These are phyloP conservation scores for Penstemon barbatus DNA, from an alignment of 257 asterid genomes.

Conservation along the genomic window DNA sequence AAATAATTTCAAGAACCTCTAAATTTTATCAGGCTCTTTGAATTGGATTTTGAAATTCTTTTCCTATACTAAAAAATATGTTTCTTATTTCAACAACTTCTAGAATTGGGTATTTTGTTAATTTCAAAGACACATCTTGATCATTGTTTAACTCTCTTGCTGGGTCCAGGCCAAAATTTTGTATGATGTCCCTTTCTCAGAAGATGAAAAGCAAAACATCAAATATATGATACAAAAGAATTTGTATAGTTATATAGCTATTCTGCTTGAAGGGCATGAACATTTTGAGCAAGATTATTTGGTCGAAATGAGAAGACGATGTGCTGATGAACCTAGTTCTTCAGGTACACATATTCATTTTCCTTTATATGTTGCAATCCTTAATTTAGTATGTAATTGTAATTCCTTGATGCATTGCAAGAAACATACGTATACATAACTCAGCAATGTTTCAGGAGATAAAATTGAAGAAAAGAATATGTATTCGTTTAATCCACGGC, in stretches of 20 bases:
- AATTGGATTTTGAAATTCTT: too few relatives aligned
- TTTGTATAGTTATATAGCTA: slow-evolving; percentile 63
- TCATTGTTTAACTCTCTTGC: slow-evolving; percentile 7
- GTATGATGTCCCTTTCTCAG: slow-evolving; percentile 69
- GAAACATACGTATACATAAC: too few relatives aligned
- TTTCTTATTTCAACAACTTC: too few relatives aligned
- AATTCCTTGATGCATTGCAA: too few relatives aligned
- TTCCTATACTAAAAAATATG: too few relatives aligned
- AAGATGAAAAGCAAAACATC: slow-evolving; percentile 71
- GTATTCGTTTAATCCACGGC: slow-evolving; percentile 54
- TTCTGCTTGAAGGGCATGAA: slow-evolving; percentile 80
- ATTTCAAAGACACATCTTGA: too few relatives aligned
- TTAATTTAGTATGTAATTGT: background rate
- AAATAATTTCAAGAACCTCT: too few relatives aligned
- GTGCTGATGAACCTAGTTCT: slow-evolving; percentile 62
- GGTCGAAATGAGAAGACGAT: slow-evolving; percentile 43
- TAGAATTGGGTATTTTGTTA: too few relatives aligned
- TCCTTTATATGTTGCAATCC: background rate
- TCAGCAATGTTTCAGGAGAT: slow-evolving; percentile 32
- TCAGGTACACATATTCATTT: slow-evolving; percentile 56
- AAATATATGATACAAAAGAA: slow-evolving; percentile 73
- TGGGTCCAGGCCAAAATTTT: slow-evolving; percentile 71
- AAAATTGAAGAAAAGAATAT: slow-evolving; percentile 43
- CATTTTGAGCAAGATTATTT: slow-evolving; percentile 60
- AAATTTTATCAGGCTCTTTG: too few relatives aligned